Evolutionary conservation across 2,329 filamentous ascomycete genomes (phyloP), one percentile per base, ranked within the genome.

Genomic region (Triangularia setosa): DNA sequence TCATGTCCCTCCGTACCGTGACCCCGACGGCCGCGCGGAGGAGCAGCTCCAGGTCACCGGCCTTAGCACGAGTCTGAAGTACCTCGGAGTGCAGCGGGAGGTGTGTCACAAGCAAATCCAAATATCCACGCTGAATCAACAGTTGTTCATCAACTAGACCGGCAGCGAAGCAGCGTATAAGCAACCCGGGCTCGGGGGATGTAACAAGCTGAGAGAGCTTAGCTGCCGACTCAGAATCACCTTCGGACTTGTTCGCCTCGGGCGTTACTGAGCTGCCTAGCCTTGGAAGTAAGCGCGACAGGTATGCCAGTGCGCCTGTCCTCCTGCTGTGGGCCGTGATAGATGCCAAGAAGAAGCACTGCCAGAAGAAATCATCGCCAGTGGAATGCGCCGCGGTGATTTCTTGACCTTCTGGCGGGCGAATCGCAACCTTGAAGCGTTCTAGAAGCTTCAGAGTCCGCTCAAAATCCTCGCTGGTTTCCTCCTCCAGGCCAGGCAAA

Each of bases 381-480:
- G 83, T 83, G 55, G 80, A 85, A 75, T 85, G 86, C 40, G 77
- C 82, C 62, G 75, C 76, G 30, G 78, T 85, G 68, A 81, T 81
- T 61, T 77, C 79, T 68, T 84, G 79, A 65, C 83, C 82, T 25
- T 78, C 77, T 8, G 77, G 70, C 27, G 87, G 79, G 64, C 88
- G 82, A 71, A 93, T 85, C 57, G 86, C 84, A 64, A 83, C 78
- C 72, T 93, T 92, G 74, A 98, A 87, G 63, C 85, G 87, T 70
- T 95, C 90, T 56, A 98, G 75, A 9, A 97, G 86, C 64, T 84
- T 86, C 63, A 97, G 76, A 1, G 93, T 96, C 61, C 91, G 86
- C 67, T 98, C 94, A 75, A 98, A 99, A 74, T 99, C 96, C 74
- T 99, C 95, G 69, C 93, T 96, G 8, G 92, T 96, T 75, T 98